Conservation (phyloP, 2,329 filamentous ascomycete genomes). For the Alternaria brassicae region DNA sequence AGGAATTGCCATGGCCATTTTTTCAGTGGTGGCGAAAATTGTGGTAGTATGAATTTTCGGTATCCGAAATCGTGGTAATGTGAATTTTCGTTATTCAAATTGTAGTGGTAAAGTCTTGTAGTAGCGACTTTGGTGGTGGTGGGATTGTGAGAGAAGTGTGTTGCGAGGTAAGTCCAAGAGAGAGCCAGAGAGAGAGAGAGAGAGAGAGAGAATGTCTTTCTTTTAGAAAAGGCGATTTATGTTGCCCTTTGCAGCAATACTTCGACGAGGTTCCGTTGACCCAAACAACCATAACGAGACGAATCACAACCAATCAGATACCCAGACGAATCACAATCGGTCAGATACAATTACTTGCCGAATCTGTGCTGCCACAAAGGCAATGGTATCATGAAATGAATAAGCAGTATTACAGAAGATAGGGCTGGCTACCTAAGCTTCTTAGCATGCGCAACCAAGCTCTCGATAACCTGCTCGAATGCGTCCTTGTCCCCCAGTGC, state of each 20-base stretch:
- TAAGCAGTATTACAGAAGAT: background rate
- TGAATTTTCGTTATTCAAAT: background rate
- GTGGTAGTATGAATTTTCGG: background rate
- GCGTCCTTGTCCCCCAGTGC: conserved; percentile 90
- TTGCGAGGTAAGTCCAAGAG: background rate
- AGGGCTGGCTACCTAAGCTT: conserved; percentile 69
- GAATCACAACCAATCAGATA: background rate
- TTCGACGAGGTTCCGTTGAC: background rate
- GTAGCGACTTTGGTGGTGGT: background rate
- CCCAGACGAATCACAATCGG: background rate
- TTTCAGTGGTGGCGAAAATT: background rate
- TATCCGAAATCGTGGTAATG: background rate
- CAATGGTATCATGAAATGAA: background rate
- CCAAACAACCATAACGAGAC: background rate
- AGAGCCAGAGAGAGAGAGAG: background rate
- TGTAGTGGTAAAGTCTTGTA: background rate
- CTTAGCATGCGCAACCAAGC: conserved; percentile 88
- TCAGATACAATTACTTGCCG: background rate
- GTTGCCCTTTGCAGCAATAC: background rate
- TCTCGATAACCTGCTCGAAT: conserved; percentile 96
- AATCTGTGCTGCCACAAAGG: background rate
- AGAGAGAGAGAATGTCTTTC: background rate
- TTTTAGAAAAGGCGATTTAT: background rate
- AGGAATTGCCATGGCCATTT: background rate
- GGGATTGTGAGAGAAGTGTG: background rate